Evolutionary conservation across 1,284 basidiomycete species (phyloP).

Genomic region (Ganoderma resinaceum): DNA sequence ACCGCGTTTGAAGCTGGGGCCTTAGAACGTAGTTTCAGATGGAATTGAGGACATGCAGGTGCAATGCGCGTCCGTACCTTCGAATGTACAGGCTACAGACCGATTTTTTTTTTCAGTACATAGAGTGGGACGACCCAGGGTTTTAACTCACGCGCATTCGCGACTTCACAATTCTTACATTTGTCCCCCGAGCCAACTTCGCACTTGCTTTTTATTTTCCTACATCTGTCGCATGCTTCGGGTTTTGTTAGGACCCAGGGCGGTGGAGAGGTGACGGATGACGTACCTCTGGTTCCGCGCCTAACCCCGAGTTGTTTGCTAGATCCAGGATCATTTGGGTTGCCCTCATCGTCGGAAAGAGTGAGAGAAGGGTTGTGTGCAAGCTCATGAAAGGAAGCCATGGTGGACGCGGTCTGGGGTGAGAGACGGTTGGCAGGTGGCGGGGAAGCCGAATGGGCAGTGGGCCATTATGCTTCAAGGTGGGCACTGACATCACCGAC

Average conservation of each 20-base stretch:
- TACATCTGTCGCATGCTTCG: constrained; percentile 82
- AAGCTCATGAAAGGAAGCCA: constrained; percentile 22
- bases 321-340: constrained; percentile 29
- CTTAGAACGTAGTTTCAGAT: constrained; percentile 42
- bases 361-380: constrained; percentile 13
- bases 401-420: constrained; percentile 5
- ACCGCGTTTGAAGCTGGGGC: constrained; percentile 84
- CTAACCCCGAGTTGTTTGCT: constrained; percentile 43
- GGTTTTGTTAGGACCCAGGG: background rate
- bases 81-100: constrained; percentile 73
- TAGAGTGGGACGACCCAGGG: constrained; percentile 1
- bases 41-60: too few relatives aligned
- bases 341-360: constrained; percentile 35
- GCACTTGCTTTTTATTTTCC: constrained; percentile 89
- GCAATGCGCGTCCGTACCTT: constrained; percentile 53
- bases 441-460: background rate
- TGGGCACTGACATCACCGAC: constrained; percentile 27
- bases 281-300: constrained; percentile 71
- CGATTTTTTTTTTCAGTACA: constrained; percentile 9
- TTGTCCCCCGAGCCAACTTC: constrained; percentile 63
- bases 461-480: background rate
- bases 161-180: constrained; percentile 74
- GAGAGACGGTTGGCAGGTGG: constrained; percentile 12
- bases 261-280: background rate
- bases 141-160: constrained; percentile 58